Base-by-base conservation (phyloP, 2,329 filamentous ascomycete species). In the Fonsecaea erecta region DNA sequence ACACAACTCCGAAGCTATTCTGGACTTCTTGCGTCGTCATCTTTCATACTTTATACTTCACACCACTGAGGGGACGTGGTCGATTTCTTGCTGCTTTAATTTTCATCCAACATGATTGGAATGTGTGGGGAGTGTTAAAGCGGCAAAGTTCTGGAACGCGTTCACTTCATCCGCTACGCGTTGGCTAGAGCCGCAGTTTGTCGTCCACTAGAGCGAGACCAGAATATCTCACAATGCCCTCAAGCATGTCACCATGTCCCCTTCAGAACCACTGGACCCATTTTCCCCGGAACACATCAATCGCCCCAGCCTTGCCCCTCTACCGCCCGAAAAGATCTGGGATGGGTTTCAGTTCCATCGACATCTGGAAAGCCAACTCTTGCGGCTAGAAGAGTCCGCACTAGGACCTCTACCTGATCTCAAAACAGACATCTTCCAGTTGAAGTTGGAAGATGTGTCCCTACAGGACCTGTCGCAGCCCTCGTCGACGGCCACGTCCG, bases 341-440 rank as follows among this genome's bases (percentile, higher is more conserved):
- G 62, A 70, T 26, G 68, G 67, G 1, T 71, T 72, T 55, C 51
- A 43, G 11, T 64, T 70, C 51, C 52, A 69, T 30, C 59, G 54
- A 18, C 60, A 55, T 26, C 67, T 71, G n/a, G 62, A 70, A 52
- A 70, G 66, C 61, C 56, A 52, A 60, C 34, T 62, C 26, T 60
- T 72, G 51, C 57, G 58, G 55, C 56, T 72, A 52, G 61, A 60
- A 11, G 61, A 70, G 8, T 43, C 54, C 16, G 28, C 68, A 21
- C 30, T 53, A 3, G 51, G 67, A 7, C n/a, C 11, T 16, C 32
- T 72, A 21, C 65, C 68, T 9, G 26, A 26, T 14, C 58, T 70
- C 16, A 34, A 52, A 51, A 21, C 63, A 16, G 51, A 63, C n/a
- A 21, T 65, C 18, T 65, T 70, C 3, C 58, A 51, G 3, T 43